Base-by-base conservation (phyloP, 1,284 basidiomycete species). In the Butyriboletus regius region DNA sequence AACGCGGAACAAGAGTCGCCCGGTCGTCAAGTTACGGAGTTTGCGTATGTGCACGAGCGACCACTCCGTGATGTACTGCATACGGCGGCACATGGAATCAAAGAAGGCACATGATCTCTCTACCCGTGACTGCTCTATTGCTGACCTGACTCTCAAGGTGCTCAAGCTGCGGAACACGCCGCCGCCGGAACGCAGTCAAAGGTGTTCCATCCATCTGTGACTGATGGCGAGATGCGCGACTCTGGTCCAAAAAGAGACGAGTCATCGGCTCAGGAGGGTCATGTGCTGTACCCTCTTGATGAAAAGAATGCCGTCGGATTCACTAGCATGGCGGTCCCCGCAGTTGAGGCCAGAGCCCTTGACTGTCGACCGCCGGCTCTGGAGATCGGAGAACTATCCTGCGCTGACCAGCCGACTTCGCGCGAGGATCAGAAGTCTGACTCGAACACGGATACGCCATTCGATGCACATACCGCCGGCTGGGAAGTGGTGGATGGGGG, bases 311-410 rank as follows among this genome's bases (percentile, higher is more conserved):
- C 69, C 24, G 68, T 71, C 18, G 82, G 82, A 1, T 86, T 88
- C 63, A 75, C 83, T 0, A 79, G 79, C 56, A 71, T 82, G 1
- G 71, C 79, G 9, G 79, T 88, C 1, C 86, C 88, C 0, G 86
- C 82, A 0, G 63, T 88, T 7, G 88, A 90, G 63, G 85, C 88
- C 68, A 80, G 83, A 64, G 73, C 72, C 0, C 70, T 86, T 22
- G 63, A 83, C 48, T 59, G 66, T 24, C 62, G 61, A 17, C 68
- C 70, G 4, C 56, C 57, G 4, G 33, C 54, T 32, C 48, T 65
- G 5, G 67, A 72, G 46, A 61, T 60, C 0, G 57, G 70, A 52
- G 67, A 73, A 60, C 59, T 71, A 58, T 59, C 72, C 33, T 52
- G 75, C 53, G 37, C 63, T 56, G 51, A 61, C 26, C 61, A 53